Evolutionary conservation across 768 basidiomycete genomes (phyloP).

Genomic region (Mycena filopes): DNA sequence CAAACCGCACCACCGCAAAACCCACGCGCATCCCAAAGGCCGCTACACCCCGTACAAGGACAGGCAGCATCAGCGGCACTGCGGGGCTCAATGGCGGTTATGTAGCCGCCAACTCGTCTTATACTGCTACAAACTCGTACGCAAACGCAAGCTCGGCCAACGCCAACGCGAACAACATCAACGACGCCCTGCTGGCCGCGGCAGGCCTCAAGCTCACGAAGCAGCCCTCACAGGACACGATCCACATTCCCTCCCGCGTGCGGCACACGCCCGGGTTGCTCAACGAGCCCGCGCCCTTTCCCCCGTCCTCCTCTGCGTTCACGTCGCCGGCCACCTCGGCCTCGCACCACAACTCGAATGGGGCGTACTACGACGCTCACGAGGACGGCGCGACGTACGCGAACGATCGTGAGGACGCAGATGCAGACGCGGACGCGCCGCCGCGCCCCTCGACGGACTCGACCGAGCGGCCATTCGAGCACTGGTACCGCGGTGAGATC

Average conservation of each 20-base stretch:
- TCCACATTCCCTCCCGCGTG: conserved; percentile 45
- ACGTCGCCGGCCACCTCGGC: no score
- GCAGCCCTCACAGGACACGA: conserved; percentile 33
- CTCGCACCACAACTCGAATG: no score
- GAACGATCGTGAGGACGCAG: no score
- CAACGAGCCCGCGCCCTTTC: conserved; percentile 77
- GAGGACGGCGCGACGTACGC: no score
- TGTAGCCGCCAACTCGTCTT: no score
- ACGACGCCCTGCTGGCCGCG: conserved; percentile 42
- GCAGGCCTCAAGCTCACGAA: conserved; percentile 9
- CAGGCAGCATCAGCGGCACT: conserved; percentile 35
- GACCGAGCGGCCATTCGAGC: conserved; percentile 86
- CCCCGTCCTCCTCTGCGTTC: not conserved
- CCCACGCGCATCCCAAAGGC: conserved; percentile 66
- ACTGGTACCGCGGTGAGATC: conserved; percentile 91
- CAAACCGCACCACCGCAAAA: conserved; percentile 38
- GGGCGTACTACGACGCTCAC: no score
- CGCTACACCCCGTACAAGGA: conserved; percentile 31
- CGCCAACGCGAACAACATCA: conserved; percentile 31
- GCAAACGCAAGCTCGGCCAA: no score
- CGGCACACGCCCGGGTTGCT: conserved; percentile 59
- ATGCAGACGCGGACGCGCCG: conserved; percentile 47
- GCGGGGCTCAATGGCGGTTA: no score
- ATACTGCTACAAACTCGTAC: no score
- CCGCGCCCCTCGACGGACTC: conserved; percentile 75